These are phyloP conservation scores for Penicillium concentricum DNA, from an alignment of 2,329 filamentous ascomycete genomes.

Conservation along the genomic window DNA sequence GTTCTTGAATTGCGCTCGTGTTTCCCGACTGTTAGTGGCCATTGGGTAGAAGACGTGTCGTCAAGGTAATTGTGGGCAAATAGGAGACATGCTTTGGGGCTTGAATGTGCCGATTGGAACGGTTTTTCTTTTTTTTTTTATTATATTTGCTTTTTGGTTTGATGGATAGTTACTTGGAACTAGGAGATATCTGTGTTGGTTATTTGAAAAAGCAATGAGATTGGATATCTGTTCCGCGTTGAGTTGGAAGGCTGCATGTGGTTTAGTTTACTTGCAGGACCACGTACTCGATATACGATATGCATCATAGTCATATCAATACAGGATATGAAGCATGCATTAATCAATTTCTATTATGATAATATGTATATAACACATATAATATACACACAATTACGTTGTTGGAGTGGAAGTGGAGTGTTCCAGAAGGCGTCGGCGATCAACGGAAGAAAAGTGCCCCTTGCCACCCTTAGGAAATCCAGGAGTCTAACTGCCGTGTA, in stretches of 20 bases:
- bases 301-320: not conserved
- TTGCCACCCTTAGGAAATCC: constrained; percentile 1
- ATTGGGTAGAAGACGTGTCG: not conserved
- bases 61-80: not conserved
- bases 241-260: not conserved
- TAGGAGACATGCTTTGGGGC: not conserved
- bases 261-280: not conserved
- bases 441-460: not conserved
- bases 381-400: not conserved
- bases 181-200: not conserved
- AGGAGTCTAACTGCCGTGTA: not conserved
- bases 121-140: not conserved
- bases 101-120: not conserved
- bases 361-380: too few relatives aligned
- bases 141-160: constrained; percentile 1
- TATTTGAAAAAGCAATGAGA: not conserved
- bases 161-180: not conserved
- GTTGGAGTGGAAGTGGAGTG: not conserved
- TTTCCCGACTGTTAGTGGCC: not conserved
- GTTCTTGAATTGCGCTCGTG: not conserved
- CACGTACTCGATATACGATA: not conserved
- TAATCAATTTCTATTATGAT: not conserved
- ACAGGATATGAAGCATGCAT: not conserved
- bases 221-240: not conserved
- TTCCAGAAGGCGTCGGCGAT: constrained; percentile 6